Evolutionary conservation across 2,329 filamentous ascomycete species (phyloP), one percentile per base, ranked within the genome.

Genomic region (Cladobotryum protrusum): DNA sequence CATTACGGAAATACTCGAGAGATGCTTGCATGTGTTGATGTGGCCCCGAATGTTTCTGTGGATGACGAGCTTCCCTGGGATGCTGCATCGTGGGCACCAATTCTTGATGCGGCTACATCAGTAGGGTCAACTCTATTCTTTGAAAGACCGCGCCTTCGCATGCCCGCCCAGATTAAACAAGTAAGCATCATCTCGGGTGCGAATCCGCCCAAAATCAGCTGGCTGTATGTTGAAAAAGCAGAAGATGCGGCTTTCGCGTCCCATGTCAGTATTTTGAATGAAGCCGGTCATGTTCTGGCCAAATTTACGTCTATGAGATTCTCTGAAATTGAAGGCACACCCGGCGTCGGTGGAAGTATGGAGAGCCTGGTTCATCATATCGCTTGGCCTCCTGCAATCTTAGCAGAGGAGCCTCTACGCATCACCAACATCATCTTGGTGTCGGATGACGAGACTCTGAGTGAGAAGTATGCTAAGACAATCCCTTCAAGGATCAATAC

Each of bases 81-180:
- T 29, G 11, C 11, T 29, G 24, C 24, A 29, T 29, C 24, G 24
- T 29, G 36, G 13, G 52, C 52, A 6, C 45, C 52, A 6, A 14
- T 54, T 12, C 52, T 54, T 7, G 52, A 54, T 29, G 48, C 48
- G 6, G 52, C 52, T 7, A 54, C 48, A 32, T 51, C 47, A 32
- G 42, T 49, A 15, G 47, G 41, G 17, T 49, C 47, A 14, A 49
- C 47, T 13, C 44, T 49, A 7, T 49, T 45, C 47, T 45, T 45
- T 19, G 40, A 45, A 9, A 40, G 51, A 9, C 48, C 45, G 3
- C 32, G 20, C 3, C 36, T 54, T 11, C 48, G 52, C 12, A 54
- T 54, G 13, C 20, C 41, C 14, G 41, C 48, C 17, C 29, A 42
- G 14, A 51, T 54, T 15, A 37, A 50, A 15, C 33, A 33, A 12